Percentiles rank a stretch among this genome's conserved stretches.
phyloP scores from a whole-genome alignment of 495 filamentous ascomycete genomes.

The Xylaria bambusicola region DNA sequence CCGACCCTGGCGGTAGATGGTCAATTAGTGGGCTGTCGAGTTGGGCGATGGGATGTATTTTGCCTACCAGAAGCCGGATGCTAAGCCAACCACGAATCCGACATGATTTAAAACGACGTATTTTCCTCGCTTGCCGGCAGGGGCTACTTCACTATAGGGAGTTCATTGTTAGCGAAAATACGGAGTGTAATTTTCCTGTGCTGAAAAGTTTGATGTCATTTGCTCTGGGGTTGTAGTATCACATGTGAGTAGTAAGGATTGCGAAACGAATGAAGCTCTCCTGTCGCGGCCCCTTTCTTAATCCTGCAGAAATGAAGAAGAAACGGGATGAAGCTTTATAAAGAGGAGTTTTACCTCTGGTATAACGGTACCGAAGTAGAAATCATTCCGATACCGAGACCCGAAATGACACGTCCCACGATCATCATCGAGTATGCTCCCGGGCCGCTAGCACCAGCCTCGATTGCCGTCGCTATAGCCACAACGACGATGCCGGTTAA shows the following conservation, averaged over 20 bases:
- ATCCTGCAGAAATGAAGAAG: not conserved
- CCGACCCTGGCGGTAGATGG: slow-evolving; percentile 37
- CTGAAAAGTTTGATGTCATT: too few species aligned
- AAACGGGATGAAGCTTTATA: not conserved
- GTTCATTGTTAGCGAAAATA: not conserved
- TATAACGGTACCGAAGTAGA: slow-evolving; percentile 60
- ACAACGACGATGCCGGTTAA: slow-evolving; percentile 46
- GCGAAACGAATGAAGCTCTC: not conserved
- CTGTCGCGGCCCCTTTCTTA: not conserved
- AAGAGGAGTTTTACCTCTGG: slow-evolving; percentile 43
- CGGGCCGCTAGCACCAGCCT: slow-evolving; percentile 42
- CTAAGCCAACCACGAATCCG: slow-evolving; percentile 55
- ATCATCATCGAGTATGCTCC: slow-evolving; percentile 54
- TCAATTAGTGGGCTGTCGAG: slow-evolving; percentile 1
- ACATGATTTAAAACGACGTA: slow-evolving; percentile 61
- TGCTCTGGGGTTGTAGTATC: too few species aligned
- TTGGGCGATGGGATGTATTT: not conserved
- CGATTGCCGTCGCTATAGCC: slow-evolving; percentile 49
- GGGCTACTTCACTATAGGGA: slow-evolving; percentile 51
- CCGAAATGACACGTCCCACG: slow-evolving; percentile 52
- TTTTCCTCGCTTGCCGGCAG: slow-evolving; percentile 52
- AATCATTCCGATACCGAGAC: slow-evolving; percentile 53
- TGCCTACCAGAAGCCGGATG: slow-evolving; percentile 55
- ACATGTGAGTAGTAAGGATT: not conserved
- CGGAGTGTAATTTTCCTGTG: too few species aligned